Conservation (phyloP, 108 stramenopile species). For the Fistulifera pelliculosa region DNA sequence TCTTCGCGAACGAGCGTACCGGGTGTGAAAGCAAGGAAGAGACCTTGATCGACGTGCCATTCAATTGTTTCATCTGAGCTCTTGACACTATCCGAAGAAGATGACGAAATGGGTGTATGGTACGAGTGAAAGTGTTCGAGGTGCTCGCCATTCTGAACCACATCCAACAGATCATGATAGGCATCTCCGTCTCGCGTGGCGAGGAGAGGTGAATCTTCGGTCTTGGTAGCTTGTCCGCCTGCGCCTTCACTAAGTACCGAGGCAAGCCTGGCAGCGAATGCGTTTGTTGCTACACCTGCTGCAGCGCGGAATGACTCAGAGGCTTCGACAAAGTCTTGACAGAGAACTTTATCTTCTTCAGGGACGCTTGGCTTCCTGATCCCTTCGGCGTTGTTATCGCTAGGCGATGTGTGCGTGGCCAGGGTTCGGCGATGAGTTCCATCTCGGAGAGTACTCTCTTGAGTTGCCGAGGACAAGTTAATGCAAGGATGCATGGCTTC, state of each 20-base stretch:
- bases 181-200: background rate
- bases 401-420: constrained; percentile 8
- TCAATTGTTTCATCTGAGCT: constrained; percentile 37
- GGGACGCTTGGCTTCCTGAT: background rate
- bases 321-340: constrained; percentile 16
- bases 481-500: background rate
- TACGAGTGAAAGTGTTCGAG: constrained; percentile 85
- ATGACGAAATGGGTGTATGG: constrained; percentile 5
- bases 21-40: constrained; percentile 10
- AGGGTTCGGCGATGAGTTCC: constrained; percentile 28
- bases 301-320: constrained; percentile 13
- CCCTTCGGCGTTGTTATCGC: constrained; percentile 3
- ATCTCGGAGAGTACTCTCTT: constrained; percentile 18
- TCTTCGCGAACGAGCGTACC: constrained; percentile 2
- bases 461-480: background rate
- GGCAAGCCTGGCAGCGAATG: constrained; percentile 12
- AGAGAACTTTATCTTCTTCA: constrained; percentile 1
- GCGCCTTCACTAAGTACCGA: background rate
- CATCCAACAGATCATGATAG: constrained; percentile 26
- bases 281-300: constrained; percentile 12
- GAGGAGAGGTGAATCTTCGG: constrained; percentile 40
- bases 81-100: background rate
- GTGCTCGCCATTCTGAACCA: constrained; percentile 55
- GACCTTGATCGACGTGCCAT: constrained; percentile 49
- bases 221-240: constrained; percentile 4